Evolutionary conservation across 75 land plant species (phyloP), one percentile per base, ranked within the genome.

Genomic region (Azolla pinnata): DNA sequence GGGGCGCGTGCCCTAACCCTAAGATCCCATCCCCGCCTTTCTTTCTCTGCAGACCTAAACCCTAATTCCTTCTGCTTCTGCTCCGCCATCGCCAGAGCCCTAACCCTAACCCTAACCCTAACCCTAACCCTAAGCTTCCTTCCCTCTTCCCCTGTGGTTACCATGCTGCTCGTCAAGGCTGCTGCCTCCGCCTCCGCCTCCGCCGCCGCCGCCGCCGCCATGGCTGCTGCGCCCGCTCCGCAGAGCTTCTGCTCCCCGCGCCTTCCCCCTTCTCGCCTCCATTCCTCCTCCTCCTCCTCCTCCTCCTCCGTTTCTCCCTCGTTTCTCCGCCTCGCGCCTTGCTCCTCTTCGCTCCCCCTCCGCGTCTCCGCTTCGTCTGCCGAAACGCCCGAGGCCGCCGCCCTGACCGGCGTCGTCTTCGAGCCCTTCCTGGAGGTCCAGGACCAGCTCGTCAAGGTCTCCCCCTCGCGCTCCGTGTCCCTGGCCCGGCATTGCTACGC

Each of bases 341-440:
- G 8, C 54, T 2, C 2, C 29, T 28, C 20, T 40, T 33, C 49
- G 50, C 8, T 42, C 10, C 20, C 35, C 29, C 16, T 33, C 16
- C 16, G 3, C 54, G 67, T 21, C 17, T 24, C 1, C 28, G 71
- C 64, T 9, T 9, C 61, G 9, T 44, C 56, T 7, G 61, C 46
- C 26, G 66, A 33, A 1, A 67, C 71, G 0, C 28, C 68, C 2
- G 68, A 56, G 60, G 57, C 31, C 32, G 24, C 68, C 20, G 68
- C 74, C 27, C 60, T 80, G 24, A 82, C 75, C 3, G 92, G 81
- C 25, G 75, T 87, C 12, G 62, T 84, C 32, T 91, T 91, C 59
- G 83, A 79, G 67, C 97, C 97, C 1, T 91, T 91, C 33, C 72
- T 73, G 54, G 97, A 91, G 67, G 87, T 91, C 3, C 80, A 87